Conservation (phyloP, 2,329 filamentous ascomycete species). For the Fusarium tjaetaba region DNA sequence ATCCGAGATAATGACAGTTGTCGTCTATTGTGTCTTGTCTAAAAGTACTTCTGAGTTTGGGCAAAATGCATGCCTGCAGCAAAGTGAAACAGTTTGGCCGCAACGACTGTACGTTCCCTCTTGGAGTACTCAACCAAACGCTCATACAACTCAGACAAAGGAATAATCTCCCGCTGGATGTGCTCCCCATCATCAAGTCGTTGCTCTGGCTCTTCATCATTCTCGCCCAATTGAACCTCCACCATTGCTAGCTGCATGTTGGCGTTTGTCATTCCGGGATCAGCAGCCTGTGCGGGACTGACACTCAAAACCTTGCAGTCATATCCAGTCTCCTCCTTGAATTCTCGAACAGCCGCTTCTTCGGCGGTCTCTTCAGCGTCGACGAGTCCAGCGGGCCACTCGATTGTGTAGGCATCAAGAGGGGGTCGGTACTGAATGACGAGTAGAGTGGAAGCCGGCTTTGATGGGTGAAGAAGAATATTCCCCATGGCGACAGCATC, state of each 20-base stretch:
- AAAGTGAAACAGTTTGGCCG: slow-evolving; percentile 43
- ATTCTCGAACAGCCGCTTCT: slow-evolving; percentile 39
- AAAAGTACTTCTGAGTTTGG: slow-evolving; percentile 43
- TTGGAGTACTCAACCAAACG: slow-evolving; percentile 42
- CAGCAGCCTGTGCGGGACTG: slow-evolving; percentile 37
- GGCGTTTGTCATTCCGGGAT: slow-evolving; percentile 42
- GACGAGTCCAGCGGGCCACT: slow-evolving; percentile 42
- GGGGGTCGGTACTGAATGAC: slow-evolving; percentile 43
- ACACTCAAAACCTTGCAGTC: slow-evolving; percentile 38
- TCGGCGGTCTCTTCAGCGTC: slow-evolving; percentile 41
- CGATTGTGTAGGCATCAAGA: slow-evolving; percentile 41
- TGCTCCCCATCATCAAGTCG: slow-evolving; percentile 41
- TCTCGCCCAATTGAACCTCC: slow-evolving; percentile 35
- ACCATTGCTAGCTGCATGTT: slow-evolving; percentile 44
- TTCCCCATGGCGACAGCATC: slow-evolving; percentile 45
- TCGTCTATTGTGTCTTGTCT: background rate
- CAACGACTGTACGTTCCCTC: slow-evolving; percentile 37
- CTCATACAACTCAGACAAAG: slow-evolving; percentile 37
- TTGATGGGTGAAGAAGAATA: slow-evolving; percentile 39
- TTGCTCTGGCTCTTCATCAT: slow-evolving; percentile 36
- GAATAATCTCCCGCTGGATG: slow-evolving; percentile 39
- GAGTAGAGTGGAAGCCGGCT: slow-evolving; percentile 40
- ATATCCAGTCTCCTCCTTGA: slow-evolving; percentile 43
- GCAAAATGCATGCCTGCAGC: slow-evolving; percentile 44
- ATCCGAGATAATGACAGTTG: no score